Evolutionary conservation across 2,329 filamentous ascomycete species (phyloP), one percentile per base, ranked within the genome.

Genomic region (Pseudogymnoascus sp.): DNA sequence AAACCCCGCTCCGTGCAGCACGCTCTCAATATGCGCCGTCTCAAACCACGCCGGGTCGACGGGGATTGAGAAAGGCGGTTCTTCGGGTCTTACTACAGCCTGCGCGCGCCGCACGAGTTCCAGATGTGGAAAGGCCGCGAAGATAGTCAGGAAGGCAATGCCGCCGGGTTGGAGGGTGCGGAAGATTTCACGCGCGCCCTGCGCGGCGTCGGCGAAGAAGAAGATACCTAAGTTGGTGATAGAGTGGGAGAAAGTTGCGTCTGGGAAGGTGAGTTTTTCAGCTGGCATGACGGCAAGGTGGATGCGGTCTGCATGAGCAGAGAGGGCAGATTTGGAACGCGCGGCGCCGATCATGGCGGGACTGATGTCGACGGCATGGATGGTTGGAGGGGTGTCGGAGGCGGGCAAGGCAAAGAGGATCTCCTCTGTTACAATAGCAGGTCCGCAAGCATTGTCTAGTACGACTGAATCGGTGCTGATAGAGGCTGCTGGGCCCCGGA

Each of bases 151-250:
- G 0, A 76, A 64, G 1, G 76, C 76, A 0, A 68, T 67, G 1
- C 77, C 76, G 21, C 71, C 74, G 1, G 73, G 71, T 37, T 71
- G 68, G 1, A 78, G 71, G 0, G 76, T 78, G 37, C 77, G 72
- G 63, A 70, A 68, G 29, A 78, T 72, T 62, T 78, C 75, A 10
- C 66, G 70, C 0, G 75, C 73, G 42, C 73, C 76, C 24, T 68
- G 70, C 3, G 71, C 65, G 0, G 72, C 70, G 62, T 70, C 68
- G 0, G 63, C 35, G 44, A 74, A 75, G 65, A 76, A 76, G 62
- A 77, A 69, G 53, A 78, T 70, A 6, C 73, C 76, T 33, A 78
- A 73, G 66, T 75, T 77, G 4, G 73, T 78, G 62, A 78, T 68
- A 3, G 69, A 72, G 66, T 76, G 73, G 0, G 72, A 73, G 68